Base-by-base conservation (phyloP, 768 basidiomycete genomes). In the Suillus placidus region DNA sequence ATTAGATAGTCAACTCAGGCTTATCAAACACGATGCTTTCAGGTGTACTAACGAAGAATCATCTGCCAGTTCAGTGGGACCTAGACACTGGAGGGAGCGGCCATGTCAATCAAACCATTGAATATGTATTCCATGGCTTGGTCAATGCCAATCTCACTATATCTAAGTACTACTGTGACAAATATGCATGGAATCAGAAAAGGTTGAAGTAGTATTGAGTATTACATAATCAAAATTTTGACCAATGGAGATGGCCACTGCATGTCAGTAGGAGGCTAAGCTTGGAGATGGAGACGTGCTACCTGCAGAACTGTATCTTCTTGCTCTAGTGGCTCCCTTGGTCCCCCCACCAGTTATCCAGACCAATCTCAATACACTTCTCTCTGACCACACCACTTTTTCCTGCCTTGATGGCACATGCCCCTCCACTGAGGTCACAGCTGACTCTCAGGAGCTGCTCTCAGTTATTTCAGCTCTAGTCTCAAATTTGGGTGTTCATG, bases 351-450 rank as follows among this genome's bases (percentile, higher is more conserved):
- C 88, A n/a, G 89, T 98, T 68, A 82, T 98, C 69, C 88, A 90
- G 68, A 80, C 92, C 55, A 88, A 95, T 75, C 80, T 94, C 55
- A 81, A 81, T 57, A 88, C 89, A 14, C 74, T 95, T 32, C 80
- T 97, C 87, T 23, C 83, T 93, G 64, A 89, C 94, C 3, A 83
- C 90, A 16, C 92, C 93, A 1, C 79, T 98, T 26, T 97, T 94
- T 75, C 89, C 91, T 49, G 75, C 84, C 1, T 76, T 94, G 40
- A 79, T 77, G 12, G 73, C 81, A 35, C 85, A 92, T 69, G 90
- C 94, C 4, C 91, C 95, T 32, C 85, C 93, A 18, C 79, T 98
- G 52, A 88, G 96, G 72, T 98, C 96, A 0, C 91, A 97, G 65
- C 78, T 99, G 54, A 84, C 91, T 10, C 74, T 98, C 90, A 93